phyloP scores from a whole-genome alignment of 2,329 filamentous ascomycete species.

The Paradendryphiella salina region DNA sequence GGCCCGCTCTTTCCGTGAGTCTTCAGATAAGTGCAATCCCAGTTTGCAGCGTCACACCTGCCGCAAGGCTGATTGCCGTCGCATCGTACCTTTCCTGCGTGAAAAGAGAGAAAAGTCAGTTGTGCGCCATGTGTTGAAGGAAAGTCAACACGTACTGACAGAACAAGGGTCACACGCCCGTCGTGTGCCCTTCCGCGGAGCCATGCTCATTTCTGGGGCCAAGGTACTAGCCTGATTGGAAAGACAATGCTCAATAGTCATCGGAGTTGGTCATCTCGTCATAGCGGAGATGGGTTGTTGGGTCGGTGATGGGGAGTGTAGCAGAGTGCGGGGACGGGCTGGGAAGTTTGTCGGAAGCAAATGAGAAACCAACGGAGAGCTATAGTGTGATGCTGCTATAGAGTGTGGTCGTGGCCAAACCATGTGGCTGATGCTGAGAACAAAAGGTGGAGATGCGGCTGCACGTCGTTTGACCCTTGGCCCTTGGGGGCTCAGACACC shows the following conservation, averaged over 20 bases:
- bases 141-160: constrained; percentile 22
- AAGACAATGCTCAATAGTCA: constrained; percentile 22
- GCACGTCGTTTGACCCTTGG: constrained; percentile 28
- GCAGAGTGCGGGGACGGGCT: constrained; percentile 13
- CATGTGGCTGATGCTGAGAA: constrained; percentile 33
- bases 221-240: constrained; percentile 20
- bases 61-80: constrained; percentile 43
- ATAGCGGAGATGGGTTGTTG: constrained; percentile 21
- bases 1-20: constrained; percentile 44
- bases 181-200: constrained; percentile 42
- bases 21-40: constrained; percentile 45
- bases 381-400: constrained; percentile 9
- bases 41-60: constrained; percentile 40
- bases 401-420: constrained; percentile 21
- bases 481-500: constrained; percentile 10
- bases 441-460: constrained; percentile 37
- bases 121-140: neutral
- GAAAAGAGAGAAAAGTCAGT: constrained; percentile 1
- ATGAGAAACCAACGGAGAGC: constrained; percentile 7
- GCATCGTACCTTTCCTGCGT: constrained; percentile 35
- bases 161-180: constrained; percentile 45
- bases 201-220: constrained; percentile 30
- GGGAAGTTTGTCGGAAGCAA: constrained; percentile 15
- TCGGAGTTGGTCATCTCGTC: constrained; percentile 25
- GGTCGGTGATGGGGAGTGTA: constrained; percentile 4